These are phyloP conservation scores for Backusella macrospora DNA, from an alignment of 192 early-diverging fungal genomes.

Conservation along the genomic window DNA sequence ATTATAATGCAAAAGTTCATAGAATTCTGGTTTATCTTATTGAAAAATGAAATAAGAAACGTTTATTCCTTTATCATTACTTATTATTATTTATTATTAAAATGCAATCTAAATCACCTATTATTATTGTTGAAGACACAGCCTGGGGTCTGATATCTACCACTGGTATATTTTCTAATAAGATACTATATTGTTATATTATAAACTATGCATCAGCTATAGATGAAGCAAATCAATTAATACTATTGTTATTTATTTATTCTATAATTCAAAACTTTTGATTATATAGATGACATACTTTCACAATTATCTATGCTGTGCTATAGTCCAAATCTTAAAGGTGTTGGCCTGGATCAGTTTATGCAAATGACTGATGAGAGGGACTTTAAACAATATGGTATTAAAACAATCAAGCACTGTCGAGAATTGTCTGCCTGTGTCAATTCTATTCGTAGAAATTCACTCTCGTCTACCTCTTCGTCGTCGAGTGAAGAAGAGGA, in stretches of 20 bases:
- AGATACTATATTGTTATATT: too few species aligned
- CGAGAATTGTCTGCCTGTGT: neutral
- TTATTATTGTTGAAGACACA: slow-evolving; percentile 12
- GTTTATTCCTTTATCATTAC: neutral
- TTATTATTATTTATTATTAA: neutral
- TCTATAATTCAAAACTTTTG: neutral
- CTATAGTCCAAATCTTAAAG: slow-evolving; percentile 14
- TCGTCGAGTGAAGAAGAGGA: neutral
- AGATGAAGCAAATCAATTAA: neutral
- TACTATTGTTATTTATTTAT: neutral
- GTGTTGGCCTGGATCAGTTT: slow-evolving; percentile 2
- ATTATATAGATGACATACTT: slow-evolving; percentile 9
- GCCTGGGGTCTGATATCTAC: neutral
- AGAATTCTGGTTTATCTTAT: neutral
- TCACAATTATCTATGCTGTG: neutral
- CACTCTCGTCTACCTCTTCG: slow-evolving; percentile 12
- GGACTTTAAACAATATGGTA: slow-evolving; percentile 4
- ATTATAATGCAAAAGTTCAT: neutral
- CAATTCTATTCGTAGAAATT: slow-evolving; percentile 14
- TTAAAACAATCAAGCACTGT: neutral
- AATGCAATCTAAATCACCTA: neutral
- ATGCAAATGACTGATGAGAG: slow-evolving; percentile 19
- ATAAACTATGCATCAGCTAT: neutral
- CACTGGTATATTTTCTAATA: neutral
- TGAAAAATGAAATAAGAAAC: neutral